Base-by-base conservation (phyloP, 2,329 filamentous ascomycete species). In the Cadophora sp. region DNA sequence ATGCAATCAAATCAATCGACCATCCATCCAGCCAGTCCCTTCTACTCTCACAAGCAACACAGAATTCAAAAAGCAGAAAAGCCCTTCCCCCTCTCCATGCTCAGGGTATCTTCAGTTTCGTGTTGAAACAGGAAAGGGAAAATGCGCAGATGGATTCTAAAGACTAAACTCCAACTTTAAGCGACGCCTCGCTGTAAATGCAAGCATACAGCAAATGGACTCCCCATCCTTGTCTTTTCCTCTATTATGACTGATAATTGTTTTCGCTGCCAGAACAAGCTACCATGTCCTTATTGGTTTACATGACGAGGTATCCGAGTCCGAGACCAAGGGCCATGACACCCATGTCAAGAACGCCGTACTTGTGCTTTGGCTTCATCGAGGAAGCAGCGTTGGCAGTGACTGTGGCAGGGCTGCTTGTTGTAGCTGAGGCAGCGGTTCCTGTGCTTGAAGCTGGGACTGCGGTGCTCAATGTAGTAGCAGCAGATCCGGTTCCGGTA, bases 301-400 rank as follows among this genome's bases (percentile, higher is more conserved):
- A 78, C 76, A 78, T 77, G 67, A 77, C 72, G n/a, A 77, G 67
- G 68, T 76, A 77, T 34, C 76, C 76, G 19, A 78, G 68, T 26
- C 73, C 76, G 16, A 78, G 73, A 62, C 77, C 77, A 16, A 78
- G 59, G 7, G 55, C 73, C 62, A 77, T 75, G 14, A 78, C 75
- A 1, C 64, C 69, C 11, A 74, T 16, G 58, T 78, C 76, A 11
- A 77, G 31, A 26, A 66, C 34, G 6, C 76, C 76, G 59, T 76
- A 76, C 56, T 72, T 69, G 66, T 72, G 69, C 43, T 73, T 72
- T 46, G 75, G 70, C 64, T 72, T 75, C 29, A 67, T n/a, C 19
- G 67, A 53, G 24, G 59, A 65, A 8, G 58, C 70, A 9, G 66
- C 63, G 34, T 37, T 71, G 43, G 69, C 40, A 51, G 83, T 82